A percentile compares a stretch with the other conserved stretches of the same genome.
phyloP scores from a whole-genome alignment of 768 basidiomycete species.

The Cystoderma amianthinum region DNA sequence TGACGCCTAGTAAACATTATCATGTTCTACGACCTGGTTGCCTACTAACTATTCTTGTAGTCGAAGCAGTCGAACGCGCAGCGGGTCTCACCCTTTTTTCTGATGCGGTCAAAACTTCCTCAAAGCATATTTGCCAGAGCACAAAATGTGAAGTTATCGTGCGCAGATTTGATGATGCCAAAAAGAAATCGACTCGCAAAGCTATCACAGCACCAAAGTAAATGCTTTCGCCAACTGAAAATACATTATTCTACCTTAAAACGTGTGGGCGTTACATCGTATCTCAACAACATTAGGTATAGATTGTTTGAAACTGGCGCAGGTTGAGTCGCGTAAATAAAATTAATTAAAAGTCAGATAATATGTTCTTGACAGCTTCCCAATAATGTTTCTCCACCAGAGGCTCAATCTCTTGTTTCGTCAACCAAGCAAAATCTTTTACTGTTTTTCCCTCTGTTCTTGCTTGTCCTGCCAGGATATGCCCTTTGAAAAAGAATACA shows the following conservation, averaged over 20 bases:
- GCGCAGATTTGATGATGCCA: slow-evolving; percentile 85
- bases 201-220: slow-evolving; percentile 44
- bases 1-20: slow-evolving; percentile 61
- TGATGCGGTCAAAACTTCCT: slow-evolving; percentile 60
- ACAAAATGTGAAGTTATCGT: slow-evolving; percentile 87
- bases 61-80: slow-evolving; percentile 88
- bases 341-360: slow-evolving; percentile 56
- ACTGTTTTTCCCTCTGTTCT: slow-evolving; percentile 45
- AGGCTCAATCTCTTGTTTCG: slow-evolving; percentile 80
- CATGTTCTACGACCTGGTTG: neutral
- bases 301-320: slow-evolving; percentile 10
- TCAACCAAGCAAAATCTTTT: slow-evolving; percentile 88
- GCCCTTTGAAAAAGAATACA: slow-evolving; percentile 90
- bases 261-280: too few species aligned
- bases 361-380: slow-evolving; percentile 70
- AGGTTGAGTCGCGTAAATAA: too few species aligned
- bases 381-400: slow-evolving; percentile 69
- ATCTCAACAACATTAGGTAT: neutral
- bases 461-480: slow-evolving; percentile 87
- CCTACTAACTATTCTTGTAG: slow-evolving; percentile 28
- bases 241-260: too few species aligned
- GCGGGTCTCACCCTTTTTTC: slow-evolving; percentile 88
- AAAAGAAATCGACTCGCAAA: slow-evolving; percentile 54
- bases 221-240: too few species aligned
- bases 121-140: slow-evolving; percentile 84